Evolutionary conservation across 169 alveolate species (phyloP).

Genomic region (Cryptosporidium parvum): DNA sequence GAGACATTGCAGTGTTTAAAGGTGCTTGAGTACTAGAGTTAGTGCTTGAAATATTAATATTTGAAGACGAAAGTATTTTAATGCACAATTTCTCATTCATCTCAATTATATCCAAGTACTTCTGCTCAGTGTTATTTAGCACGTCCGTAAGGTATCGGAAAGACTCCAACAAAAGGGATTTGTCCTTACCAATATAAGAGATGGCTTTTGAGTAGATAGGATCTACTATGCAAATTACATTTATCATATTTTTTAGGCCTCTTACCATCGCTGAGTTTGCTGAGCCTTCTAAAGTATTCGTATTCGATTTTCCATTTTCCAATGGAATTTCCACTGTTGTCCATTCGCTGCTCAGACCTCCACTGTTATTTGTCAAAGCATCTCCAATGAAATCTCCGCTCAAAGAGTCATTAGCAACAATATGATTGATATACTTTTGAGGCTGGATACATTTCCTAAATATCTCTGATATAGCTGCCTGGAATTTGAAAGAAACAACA

Average conservation of each 20-base stretch:
- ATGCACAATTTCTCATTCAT: slow-evolving; percentile 32
- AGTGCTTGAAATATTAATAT: neutral
- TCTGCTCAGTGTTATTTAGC: slow-evolving; percentile 58
- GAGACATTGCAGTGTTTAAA: neutral
- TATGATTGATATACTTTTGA: slow-evolving; percentile 33
- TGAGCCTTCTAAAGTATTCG: neutral
- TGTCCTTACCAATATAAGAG: slow-evolving; percentile 65
- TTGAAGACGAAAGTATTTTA: neutral
- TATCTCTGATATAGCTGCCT: slow-evolving; percentile 50
- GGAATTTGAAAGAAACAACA: slow-evolving; percentile 44
- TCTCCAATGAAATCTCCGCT: slow-evolving; percentile 22
- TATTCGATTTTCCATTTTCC: neutral
- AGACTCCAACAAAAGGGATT: slow-evolving; percentile 42
- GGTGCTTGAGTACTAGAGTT: neutral
- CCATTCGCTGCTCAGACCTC: slow-evolving; percentile 38
- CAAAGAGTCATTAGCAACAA: neutral
- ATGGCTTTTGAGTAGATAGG: slow-evolving; percentile 71
- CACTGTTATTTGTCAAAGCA: neutral
- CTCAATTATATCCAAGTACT: slow-evolving; percentile 33
- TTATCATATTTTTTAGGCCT: slow-evolving; percentile 6
- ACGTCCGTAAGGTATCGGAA: slow-evolving; percentile 60
- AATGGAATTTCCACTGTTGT: slow-evolving; percentile 42
- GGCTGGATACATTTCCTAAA: slow-evolving; percentile 43
- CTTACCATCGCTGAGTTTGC: neutral
- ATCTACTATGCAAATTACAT: slow-evolving; percentile 42